Evolutionary conservation across 2,329 filamentous ascomycete species (phyloP), one percentile per base, ranked within the genome.

Genomic region (Fragosphaeria purpurea): DNA sequence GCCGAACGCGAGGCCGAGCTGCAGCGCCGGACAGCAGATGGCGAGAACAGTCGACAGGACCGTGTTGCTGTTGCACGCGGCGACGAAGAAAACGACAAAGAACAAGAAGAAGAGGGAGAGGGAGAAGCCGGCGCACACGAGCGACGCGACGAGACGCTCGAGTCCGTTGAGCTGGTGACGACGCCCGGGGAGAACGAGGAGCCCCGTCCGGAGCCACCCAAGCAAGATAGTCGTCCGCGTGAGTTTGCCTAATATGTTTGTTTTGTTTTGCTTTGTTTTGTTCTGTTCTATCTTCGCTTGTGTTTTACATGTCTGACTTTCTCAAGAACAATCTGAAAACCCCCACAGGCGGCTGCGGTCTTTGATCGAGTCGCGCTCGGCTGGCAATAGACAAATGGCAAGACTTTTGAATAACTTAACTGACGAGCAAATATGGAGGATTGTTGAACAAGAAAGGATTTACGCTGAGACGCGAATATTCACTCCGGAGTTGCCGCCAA

Each of bases 361-460:
- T 22, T 22, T 22, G 22, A 22, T 22, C 22, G 3, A 22, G 22
- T 22, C 22, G 22, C 22, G 22, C 22, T 22, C 22, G 22, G 22
- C 22, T 22, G 22, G 22, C 22, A 22, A 22, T 22, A 22, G 22
- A 22, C 22, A 22, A 22, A 22, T 22, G 22, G 22, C 2, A 22
- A 22, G 22, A 22, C 22, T 22, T 22, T 22, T 22, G 22, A 22
- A 22, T 22, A 22, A 22, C 22, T 22, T 22, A 22, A 22, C 22
- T 22, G 22, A 22, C 22, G 22, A 22, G 22, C 22, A 22, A 22
- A 22, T 22, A 22, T 22, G 57, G 35, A 67, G 64, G 51, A 72
- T 66, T 55, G 57, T 52, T 9, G 59, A 63, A 9, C 69, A 71
- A 48, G 66, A 62, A 46, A 53, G 52, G 13, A 44, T 72, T 6